Percentiles rank a stretch among this genome's conserved stretches.
phyloP scores from a whole-genome alignment of 345 rosid species.

The Firmiana major region DNA sequence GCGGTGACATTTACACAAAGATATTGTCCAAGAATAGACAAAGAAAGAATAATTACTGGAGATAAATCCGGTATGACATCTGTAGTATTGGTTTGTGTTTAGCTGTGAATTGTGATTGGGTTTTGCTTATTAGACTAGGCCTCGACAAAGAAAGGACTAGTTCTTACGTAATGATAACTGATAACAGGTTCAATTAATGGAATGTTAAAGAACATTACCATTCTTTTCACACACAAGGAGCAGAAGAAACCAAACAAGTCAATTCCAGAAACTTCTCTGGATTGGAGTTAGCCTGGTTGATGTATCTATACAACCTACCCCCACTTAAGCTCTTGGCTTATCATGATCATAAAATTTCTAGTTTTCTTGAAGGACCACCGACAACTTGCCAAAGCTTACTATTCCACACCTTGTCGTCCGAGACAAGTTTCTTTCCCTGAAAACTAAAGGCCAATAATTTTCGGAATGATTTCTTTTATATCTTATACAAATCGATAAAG shows the following conservation, averaged over 20 bases:
- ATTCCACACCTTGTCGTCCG: neutral
- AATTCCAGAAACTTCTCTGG: neutral
- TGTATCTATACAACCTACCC: neutral
- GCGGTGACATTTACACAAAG: no score
- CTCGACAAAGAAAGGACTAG: neutral
- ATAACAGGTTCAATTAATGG: neutral
- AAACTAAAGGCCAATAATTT: neutral
- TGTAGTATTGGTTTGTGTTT: no score
- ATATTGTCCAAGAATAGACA: no score
- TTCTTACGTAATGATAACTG: neutral
- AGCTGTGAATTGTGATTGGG: no score
- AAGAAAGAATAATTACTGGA: no score
- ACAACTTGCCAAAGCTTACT: neutral
- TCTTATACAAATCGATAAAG: neutral
- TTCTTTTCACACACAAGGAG: neutral
- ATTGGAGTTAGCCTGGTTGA: neutral
- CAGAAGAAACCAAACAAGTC: neutral
- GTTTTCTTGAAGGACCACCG: neutral
- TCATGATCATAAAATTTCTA: neutral
- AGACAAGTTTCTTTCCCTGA: neutral
- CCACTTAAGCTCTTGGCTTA: neutral
- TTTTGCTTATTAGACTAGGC: neutral
- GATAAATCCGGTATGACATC: no score
- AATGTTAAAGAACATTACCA: neutral
- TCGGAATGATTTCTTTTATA: neutral